Evolutionary conservation across 306 rosid species (phyloP), one percentile per base, ranked within the genome.

Genomic region (Citrullus amarus): DNA sequence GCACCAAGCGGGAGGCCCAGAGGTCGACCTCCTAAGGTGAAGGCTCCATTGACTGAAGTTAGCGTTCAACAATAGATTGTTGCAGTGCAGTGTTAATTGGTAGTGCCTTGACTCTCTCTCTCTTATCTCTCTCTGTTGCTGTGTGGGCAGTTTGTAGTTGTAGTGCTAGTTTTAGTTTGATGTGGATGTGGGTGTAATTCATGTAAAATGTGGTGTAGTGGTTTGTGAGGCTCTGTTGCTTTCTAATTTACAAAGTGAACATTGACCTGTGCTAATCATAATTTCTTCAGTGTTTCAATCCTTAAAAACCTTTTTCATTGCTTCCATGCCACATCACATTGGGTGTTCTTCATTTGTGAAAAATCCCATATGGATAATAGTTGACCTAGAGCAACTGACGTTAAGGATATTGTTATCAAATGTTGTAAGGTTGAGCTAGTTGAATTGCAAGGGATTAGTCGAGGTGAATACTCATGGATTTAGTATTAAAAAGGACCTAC

Each of bases 21-120:
- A 67, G 97, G 98, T 13, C 84, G 98, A 76, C 98, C 98, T 60
- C 97, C 96, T 0, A 91, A 93, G 88, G 88, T 36, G 85, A 93
- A 91, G 87, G 75, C 86, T 79, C 72, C 86, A 36, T 62, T 87
- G 82, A 80, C 88, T 10, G 93, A 88, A 87, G 92, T 90, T 58
- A 86, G 92, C 77, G 91, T 90, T 81, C 79, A 84, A 79, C 81
- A 86, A 57, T 90, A 87, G 82, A 34, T 34, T 18, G 25, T 74
- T 54, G 62, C 62, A 51, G 48, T 53, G 78, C 63, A 54, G 48
- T 72, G 61, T 74, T 74, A 34, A 74, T 74, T 74, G 78, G 78
- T 74, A 74, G 78, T 74, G 30, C 32, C 62, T 53, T 53, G 46
- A 53, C 63, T 74, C 48, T 15, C 38, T 15, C 38, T 22, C 77